phyloP scores from a whole-genome alignment of 176 grass and related monocot genomes.

The Oryza meridionalis region DNA sequence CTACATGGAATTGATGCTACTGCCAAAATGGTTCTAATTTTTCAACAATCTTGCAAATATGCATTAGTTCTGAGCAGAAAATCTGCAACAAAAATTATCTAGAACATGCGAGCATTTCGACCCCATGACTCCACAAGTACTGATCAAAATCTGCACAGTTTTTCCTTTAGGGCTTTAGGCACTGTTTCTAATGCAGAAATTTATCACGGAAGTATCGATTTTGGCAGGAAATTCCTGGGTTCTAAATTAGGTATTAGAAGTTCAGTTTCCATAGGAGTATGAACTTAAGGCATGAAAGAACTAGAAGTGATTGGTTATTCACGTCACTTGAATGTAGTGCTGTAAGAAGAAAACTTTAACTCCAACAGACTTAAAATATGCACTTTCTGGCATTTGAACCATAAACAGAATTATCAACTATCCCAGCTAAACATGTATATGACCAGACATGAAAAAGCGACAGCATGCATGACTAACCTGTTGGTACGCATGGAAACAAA shows the following conservation, averaged over 20 bases:
- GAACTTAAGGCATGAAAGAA: not conserved
- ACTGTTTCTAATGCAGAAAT: too few species aligned
- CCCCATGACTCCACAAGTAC: not conserved
- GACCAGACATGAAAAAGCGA: not conserved
- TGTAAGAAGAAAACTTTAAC: not conserved
- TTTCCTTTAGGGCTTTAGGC: not conserved
- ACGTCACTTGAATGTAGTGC: not conserved
- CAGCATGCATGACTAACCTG: conserved; percentile 55
- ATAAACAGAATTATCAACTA: not conserved
- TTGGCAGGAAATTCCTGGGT: not conserved
- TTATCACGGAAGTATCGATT: not conserved
- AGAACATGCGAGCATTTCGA: not conserved
- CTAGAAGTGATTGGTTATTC: not conserved
- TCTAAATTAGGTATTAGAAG: not conserved
- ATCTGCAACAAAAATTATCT: not conserved
- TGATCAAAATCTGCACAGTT: not conserved
- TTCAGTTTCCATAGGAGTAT: not conserved
- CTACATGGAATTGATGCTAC: not conserved
- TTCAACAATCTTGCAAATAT: not conserved
- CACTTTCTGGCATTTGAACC: not conserved
- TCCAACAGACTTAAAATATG: not conserved
- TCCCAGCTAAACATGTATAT: not conserved
- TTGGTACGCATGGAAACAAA: conserved; percentile 96
- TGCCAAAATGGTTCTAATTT: not conserved
- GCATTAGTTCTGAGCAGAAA: not conserved